Conservation (phyloP, 2,329 filamentous ascomycete species). For the Paramyrothecium roridum region DNA sequence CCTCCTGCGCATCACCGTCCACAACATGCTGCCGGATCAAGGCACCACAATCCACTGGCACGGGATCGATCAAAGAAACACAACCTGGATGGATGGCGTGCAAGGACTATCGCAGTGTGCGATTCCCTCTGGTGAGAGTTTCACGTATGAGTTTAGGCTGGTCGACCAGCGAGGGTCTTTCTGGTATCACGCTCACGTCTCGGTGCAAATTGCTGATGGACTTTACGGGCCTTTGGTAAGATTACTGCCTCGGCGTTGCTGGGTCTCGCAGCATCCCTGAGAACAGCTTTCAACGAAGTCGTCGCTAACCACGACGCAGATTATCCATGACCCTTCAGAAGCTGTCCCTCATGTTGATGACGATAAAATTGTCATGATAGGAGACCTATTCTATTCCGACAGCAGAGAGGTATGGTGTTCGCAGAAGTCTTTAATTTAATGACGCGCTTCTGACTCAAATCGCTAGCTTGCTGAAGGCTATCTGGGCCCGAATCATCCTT, state of each 20-base stretch:
- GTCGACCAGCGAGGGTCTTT: constrained; percentile 4
- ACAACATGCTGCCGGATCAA: constrained; percentile 58
- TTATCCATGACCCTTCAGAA: constrained; percentile 32
- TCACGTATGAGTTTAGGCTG: constrained; percentile 38
- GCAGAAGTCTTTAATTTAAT: background rate
- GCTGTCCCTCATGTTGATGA: constrained; percentile 27
- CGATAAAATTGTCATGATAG: constrained; percentile 33
- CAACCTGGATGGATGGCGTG: constrained; percentile 42
- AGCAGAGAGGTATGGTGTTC: constrained; percentile 22
- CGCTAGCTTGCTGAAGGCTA: constrained; percentile 25
- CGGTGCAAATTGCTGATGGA: constrained; percentile 53
- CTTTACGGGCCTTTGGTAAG: constrained; percentile 27
- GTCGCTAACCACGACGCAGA: constrained; percentile 10
- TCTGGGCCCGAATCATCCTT: constrained; percentile 23
- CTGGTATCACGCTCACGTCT: constrained; percentile 5
- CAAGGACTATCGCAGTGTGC: constrained; percentile 54
- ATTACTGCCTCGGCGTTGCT: too few relatives aligned
- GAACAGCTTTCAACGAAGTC: too few relatives aligned
- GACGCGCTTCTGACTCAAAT: background rate
- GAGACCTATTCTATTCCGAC: constrained; percentile 33
- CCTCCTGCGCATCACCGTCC: constrained; percentile 54
- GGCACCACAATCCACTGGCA: constrained; percentile 43
- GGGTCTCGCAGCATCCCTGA: too few relatives aligned
- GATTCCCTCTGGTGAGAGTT: constrained; percentile 50
- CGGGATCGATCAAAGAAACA: constrained; percentile 37